Conservation (phyloP, 441 rosid genomes). For the Gossypium davidsonii region DNA sequence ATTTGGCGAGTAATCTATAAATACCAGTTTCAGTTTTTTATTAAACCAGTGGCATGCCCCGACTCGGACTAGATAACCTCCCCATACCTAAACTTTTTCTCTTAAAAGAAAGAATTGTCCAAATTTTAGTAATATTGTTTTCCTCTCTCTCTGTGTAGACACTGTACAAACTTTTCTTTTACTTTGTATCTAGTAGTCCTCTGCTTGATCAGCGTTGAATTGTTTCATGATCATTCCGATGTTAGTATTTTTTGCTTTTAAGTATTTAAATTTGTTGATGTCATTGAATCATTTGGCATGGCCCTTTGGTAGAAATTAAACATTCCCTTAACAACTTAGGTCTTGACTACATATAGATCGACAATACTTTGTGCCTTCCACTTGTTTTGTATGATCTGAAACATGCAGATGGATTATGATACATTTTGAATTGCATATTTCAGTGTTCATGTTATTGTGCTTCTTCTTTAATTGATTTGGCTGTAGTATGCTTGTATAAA, state of each 20-base stretch:
- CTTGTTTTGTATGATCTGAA: background rate
- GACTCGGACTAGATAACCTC: no score
- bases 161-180: background rate
- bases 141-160: background rate
- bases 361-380: background rate
- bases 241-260: background rate
- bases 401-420: background rate
- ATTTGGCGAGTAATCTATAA: no score
- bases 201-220: background rate
- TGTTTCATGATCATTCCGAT: background rate
- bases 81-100: no score
- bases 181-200: background rate
- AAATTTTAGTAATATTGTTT: background rate
- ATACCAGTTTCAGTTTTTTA: no score
- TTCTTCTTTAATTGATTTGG: background rate
- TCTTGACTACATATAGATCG: background rate
- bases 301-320: background rate
- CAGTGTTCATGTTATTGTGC: background rate
- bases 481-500: background rate
- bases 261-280: background rate
- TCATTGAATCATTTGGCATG: background rate
- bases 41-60: no score
- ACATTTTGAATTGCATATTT: background rate
- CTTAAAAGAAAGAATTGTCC: no score
- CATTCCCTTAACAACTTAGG: background rate